Conservation (phyloP, 2,329 filamentous ascomycete species). For the Fusarium austroafricanum region DNA sequence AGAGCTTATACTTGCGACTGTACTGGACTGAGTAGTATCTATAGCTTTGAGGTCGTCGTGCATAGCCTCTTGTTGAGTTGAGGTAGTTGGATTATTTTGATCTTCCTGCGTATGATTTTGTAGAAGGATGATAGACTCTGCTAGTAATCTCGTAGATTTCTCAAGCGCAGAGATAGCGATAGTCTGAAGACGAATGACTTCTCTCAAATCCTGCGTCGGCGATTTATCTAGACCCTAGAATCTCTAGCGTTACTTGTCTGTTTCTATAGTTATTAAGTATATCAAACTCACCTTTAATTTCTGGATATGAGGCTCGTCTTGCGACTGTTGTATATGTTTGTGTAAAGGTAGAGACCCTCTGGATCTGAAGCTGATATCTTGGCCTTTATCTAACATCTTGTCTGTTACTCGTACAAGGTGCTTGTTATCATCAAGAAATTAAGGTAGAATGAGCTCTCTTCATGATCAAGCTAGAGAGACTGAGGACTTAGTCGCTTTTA, state of each 20-base stretch:
- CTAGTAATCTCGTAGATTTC: background rate
- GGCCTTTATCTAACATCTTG: background rate
- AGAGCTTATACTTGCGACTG: background rate
- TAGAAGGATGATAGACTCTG: background rate
- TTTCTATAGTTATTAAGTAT: too few relatives aligned
- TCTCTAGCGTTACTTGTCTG: too few relatives aligned
- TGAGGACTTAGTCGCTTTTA: background rate
- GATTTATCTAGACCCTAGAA: too few relatives aligned
- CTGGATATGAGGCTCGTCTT: background rate
- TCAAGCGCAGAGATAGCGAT: background rate
- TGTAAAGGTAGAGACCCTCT: background rate
- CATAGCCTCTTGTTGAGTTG: background rate
- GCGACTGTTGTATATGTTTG: background rate
- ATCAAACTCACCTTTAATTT: background rate
- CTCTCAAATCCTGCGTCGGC: background rate
- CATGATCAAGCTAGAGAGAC: background rate
- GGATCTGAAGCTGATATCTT: background rate
- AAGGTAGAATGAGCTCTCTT: too few relatives aligned
- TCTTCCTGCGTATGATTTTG: background rate
- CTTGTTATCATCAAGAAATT: too few relatives aligned
- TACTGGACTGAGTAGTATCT: background rate
- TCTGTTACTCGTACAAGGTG: too few relatives aligned
- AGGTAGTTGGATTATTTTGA: background rate
- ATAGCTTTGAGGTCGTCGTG: background rate
- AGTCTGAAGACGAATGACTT: background rate